Conservation (phyloP, 805 yeast genomes). For the Wickerhamiella parazyma region DNA sequence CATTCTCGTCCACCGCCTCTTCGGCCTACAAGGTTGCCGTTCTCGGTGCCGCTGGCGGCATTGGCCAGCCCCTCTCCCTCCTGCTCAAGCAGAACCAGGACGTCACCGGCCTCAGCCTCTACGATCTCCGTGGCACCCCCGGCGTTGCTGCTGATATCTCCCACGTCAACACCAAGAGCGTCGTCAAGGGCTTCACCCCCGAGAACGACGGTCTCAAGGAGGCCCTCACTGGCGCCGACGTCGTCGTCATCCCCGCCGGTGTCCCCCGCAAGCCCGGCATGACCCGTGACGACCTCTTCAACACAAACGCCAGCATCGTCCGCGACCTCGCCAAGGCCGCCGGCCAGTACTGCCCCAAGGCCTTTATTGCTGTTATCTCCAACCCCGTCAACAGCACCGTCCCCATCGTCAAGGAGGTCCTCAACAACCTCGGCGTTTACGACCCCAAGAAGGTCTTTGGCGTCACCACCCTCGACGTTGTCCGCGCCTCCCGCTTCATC, state of each 20-base stretch:
- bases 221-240: slow-evolving; percentile 58
- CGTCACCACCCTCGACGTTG: slow-evolving; percentile 87
- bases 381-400: slow-evolving; percentile 97
- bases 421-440: slow-evolving; percentile 73
- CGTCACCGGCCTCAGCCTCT: slow-evolving; percentile 73
- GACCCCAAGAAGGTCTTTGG: slow-evolving; percentile 88
- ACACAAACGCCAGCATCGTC: slow-evolving; percentile 91
- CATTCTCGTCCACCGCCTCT: slow-evolving; percentile 21
- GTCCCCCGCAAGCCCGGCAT: slow-evolving; percentile 98
- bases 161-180: slow-evolving; percentile 85
- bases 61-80: slow-evolving; percentile 79
- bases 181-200: slow-evolving; percentile 77
- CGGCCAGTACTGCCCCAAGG: slow-evolving; percentile 74
- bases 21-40: slow-evolving; percentile 55
- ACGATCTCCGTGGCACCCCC: slow-evolving; percentile 83
- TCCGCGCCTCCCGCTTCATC: slow-evolving; percentile 79
- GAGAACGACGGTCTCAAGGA: slow-evolving; percentile 56
- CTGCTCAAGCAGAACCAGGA: slow-evolving; percentile 77
- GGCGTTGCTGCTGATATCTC: slow-evolving; percentile 96
- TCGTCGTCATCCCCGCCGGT: slow-evolving; percentile 92
- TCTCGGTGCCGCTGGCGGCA: slow-evolving; percentile 94
- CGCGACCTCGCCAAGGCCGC: slow-evolving; percentile 79
- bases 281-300: slow-evolving; percentile 95
- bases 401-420: slow-evolving; percentile 88
- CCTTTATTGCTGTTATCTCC: slow-evolving; percentile 68